These are phyloP conservation scores for Arthrobotrys pseudoclavata DNA, from an alignment of 2,329 filamentous ascomycete genomes.

Conservation along the genomic window DNA sequence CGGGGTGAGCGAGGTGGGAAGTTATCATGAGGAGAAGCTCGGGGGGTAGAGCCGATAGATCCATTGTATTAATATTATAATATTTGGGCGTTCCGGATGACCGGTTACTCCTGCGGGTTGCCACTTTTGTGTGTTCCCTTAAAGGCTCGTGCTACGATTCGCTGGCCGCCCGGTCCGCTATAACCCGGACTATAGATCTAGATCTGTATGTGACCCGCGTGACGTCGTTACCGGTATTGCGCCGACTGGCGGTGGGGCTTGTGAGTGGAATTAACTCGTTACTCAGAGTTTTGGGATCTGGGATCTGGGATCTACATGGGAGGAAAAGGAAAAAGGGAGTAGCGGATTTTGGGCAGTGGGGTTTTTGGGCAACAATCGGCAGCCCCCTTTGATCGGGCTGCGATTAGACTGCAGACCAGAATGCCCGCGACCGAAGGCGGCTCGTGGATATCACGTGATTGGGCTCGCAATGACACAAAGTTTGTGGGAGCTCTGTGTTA, in stretches of 20 bases:
- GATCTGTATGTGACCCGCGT: not conserved
- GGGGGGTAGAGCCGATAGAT: constrained; percentile 24
- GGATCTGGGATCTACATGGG: not conserved
- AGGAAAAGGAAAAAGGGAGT: not conserved
- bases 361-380: constrained; percentile 1
- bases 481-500: not conserved
- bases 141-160: not conserved
- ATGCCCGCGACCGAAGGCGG: not conserved
- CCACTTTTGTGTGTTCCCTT: not conserved
- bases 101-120: not conserved
- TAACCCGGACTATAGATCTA: not conserved
- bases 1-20: constrained; percentile 18
- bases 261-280: not conserved
- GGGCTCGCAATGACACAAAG: not conserved
- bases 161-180: not conserved
- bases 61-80: no score
- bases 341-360: constrained; percentile 1
- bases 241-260: not conserved
- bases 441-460: not conserved
- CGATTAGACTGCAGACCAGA: not conserved
- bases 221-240: no score
- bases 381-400: not conserved
- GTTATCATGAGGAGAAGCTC: constrained; percentile 37
- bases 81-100: not conserved
- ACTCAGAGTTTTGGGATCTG: not conserved